Percentiles rank a stretch among this genome's conserved stretches.
These are phyloP conservation scores for Penicillium freii DNA, from an alignment of 2,329 filamentous ascomycete genomes.

Conservation along the genomic window DNA sequence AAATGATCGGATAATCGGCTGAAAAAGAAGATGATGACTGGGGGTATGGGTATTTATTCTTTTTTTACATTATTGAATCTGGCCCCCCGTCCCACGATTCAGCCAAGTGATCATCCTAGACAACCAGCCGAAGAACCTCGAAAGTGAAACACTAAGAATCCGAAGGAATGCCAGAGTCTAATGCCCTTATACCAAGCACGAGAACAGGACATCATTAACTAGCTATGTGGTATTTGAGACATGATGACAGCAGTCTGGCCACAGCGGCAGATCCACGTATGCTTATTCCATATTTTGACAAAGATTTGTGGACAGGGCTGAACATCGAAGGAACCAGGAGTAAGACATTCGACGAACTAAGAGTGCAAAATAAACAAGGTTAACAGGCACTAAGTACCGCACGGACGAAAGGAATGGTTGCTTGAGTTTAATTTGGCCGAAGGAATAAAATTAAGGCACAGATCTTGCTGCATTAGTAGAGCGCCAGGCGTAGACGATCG, in stretches of 20 bases:
- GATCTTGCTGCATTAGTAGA: not conserved
- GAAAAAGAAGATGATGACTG: not conserved
- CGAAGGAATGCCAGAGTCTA: not conserved
- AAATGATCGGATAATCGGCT: not conserved
- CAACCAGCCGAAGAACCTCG: not conserved
- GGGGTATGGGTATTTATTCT: not conserved
- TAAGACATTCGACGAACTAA: not conserved
- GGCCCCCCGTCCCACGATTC: not conserved
- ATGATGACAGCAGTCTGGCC: not conserved
- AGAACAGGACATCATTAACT: not conserved
- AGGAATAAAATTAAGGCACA: constrained; percentile 1
- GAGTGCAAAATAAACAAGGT: not conserved
- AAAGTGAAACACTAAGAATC: not conserved
- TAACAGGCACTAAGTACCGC: not conserved
- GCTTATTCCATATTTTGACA: not conserved
- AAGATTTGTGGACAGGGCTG: not conserved
- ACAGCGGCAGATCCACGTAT: not conserved
- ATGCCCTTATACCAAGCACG: not conserved
- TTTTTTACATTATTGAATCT: not conserved
- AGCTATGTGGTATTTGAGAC: not conserved
- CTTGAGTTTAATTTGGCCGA: not conserved
- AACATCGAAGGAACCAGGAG: not conserved
- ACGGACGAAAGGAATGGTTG: not conserved
- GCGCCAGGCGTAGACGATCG: not conserved
- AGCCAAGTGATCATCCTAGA: constrained; percentile 3